phyloP scores from a whole-genome alignment of 192 early-diverging fungal species.

The Rhizoclosmatium globosum region DNA sequence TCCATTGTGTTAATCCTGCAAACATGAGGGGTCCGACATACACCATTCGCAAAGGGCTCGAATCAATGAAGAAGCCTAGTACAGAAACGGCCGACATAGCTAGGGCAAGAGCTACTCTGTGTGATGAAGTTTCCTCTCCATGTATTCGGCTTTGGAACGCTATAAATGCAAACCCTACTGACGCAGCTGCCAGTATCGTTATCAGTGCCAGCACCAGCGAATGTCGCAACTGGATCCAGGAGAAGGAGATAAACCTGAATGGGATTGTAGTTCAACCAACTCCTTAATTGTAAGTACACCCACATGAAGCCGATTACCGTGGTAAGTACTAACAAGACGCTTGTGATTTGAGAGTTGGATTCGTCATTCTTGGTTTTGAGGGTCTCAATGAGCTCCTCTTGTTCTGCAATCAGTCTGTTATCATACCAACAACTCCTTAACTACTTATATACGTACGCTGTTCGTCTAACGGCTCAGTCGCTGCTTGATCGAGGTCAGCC shows the following conservation, averaged over 20 bases:
- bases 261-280: neutral
- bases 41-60: neutral
- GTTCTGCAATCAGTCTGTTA: conserved; percentile 2
- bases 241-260: conserved; percentile 4
- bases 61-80: neutral
- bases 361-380: conserved; percentile 3
- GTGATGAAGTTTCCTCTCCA: neutral
- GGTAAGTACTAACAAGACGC: neutral
- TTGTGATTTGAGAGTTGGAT: neutral
- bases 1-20: neutral
- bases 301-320: neutral
- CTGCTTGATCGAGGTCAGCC: conserved; percentile 4
- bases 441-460: conserved; percentile 8
- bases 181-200: neutral
- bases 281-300: neutral
- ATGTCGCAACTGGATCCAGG: conserved; percentile 1
- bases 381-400: conserved; percentile 18
- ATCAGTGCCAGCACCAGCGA: neutral
- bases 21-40: conserved; percentile 8
- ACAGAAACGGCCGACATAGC: neutral
- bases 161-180: conserved; percentile 13
- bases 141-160: neutral
- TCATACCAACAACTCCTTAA: neutral
- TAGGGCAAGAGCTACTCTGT: neutral
- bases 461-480: conserved; percentile 18